Evolutionary conservation across 1,139 yeast genomes (phyloP).

Genomic region (Kazachstania sp.): DNA sequence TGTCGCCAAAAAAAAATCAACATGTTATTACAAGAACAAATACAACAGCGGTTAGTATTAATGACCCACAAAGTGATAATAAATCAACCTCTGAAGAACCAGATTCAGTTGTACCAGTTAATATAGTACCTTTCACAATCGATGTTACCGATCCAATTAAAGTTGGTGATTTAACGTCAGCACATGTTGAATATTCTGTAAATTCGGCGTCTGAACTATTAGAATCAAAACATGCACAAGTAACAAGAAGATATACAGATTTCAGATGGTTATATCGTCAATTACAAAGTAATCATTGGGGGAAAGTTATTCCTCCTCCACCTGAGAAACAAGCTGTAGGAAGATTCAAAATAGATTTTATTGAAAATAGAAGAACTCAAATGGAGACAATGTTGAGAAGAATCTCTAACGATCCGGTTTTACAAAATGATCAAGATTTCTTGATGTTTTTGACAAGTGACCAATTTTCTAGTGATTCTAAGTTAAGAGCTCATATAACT

Average conservation of each 20-base stretch:
- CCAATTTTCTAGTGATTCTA: slow-evolving; percentile 57
- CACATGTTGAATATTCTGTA: slow-evolving; percentile 83
- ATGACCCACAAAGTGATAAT: not conserved
- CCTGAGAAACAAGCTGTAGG: slow-evolving; percentile 94
- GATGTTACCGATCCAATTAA: slow-evolving; percentile 85
- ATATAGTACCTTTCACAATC: slow-evolving; percentile 41
- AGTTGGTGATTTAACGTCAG: slow-evolving; percentile 81
- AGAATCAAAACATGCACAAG: slow-evolving; percentile 38
- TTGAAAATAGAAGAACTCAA: slow-evolving; percentile 79
- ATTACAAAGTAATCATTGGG: slow-evolving; percentile 78
- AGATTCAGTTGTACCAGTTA: not conserved
- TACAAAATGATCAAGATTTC: slow-evolving; percentile 69
- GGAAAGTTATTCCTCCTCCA: slow-evolving; percentile 89
- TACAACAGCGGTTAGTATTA: not conserved
- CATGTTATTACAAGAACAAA: not conserved
- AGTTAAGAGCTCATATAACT: slow-evolving; percentile 50
- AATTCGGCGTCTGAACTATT: slow-evolving; percentile 42
- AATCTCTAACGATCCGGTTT: slow-evolving; percentile 46
- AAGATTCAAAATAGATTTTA: slow-evolving; percentile 75
- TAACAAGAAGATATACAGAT: slow-evolving; percentile 72
- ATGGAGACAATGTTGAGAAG: slow-evolving; percentile 78
- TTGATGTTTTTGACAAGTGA: slow-evolving; percentile 68
- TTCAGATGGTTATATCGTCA: slow-evolving; percentile 87
- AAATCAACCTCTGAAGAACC: not conserved
- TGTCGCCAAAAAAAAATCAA: slow-evolving; percentile 12